Percentiles rank a stretch among this genome's conserved stretches.
These are phyloP conservation scores for Jatropha multifida DNA, from an alignment of 441 rosid species.

Conservation along the genomic window DNA sequence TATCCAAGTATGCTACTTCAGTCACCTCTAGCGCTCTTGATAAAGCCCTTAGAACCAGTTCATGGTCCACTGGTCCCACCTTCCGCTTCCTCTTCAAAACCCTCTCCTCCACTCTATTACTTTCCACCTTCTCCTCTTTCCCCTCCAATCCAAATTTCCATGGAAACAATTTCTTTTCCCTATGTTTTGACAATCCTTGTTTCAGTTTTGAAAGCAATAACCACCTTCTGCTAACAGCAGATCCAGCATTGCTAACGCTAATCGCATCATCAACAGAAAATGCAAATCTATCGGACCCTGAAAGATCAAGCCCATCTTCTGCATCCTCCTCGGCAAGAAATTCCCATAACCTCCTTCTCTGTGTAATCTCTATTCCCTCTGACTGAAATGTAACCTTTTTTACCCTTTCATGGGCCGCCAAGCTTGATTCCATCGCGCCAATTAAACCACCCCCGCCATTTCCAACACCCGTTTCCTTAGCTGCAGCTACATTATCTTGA, in stretches of 20 bases:
- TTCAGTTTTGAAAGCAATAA: constrained; percentile 74
- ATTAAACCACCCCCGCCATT: constrained; percentile 3
- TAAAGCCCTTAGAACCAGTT: constrained; percentile 76
- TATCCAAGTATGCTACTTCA: constrained; percentile 80
- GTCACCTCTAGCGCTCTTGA: constrained; percentile 81
- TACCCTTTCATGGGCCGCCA: constrained; percentile 34
- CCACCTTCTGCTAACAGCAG: constrained; percentile 80
- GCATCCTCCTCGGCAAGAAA: constrained; percentile 74
- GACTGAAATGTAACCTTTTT: constrained; percentile 57
- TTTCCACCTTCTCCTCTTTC: constrained; percentile 37
- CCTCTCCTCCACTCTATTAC: constrained; percentile 48
- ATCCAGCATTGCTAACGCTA: constrained; percentile 58
- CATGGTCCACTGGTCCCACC: constrained; percentile 76
- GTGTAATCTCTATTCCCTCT: constrained; percentile 44
- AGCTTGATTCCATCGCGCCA: constrained; percentile 3
- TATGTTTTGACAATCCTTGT: constrained; percentile 69
- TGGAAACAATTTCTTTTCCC: constrained; percentile 62
- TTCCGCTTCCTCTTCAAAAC: constrained; percentile 58
- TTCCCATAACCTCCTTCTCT: constrained; percentile 74
- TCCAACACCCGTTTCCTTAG: constrained; percentile 21
- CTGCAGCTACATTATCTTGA: constrained; percentile 13
- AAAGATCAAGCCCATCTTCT: constrained; percentile 91
- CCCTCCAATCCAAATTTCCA: constrained; percentile 78
- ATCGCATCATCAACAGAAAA: constrained; percentile 89
- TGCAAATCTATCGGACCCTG: constrained; percentile 90